phyloP scores from a whole-genome alignment of 805 yeast species.

The Lipomyces yamanashiensis region DNA sequence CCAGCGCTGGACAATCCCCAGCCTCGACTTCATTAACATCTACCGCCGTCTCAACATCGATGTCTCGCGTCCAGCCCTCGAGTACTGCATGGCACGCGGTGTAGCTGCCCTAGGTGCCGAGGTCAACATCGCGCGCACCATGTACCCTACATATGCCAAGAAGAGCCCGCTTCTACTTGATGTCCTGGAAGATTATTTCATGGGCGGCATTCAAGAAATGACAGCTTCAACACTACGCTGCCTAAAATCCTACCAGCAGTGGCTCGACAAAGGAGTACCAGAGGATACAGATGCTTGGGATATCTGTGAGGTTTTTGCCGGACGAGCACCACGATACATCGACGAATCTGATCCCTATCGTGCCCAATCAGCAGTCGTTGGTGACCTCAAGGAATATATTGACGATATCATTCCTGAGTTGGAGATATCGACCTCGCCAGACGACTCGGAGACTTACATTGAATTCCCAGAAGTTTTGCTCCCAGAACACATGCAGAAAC shows the following conservation, averaged over 20 bases:
- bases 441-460: slow-evolving; percentile 15
- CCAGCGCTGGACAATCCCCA: slow-evolving; percentile 52
- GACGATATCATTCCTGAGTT: slow-evolving; percentile 22
- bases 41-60: slow-evolving; percentile 48
- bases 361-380: slow-evolving; percentile 9
- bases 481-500: slow-evolving; percentile 10
- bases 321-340: slow-evolving; percentile 35
- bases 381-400: slow-evolving; percentile 14
- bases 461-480: slow-evolving; percentile 15
- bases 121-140: slow-evolving; percentile 44
- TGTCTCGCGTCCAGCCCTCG: slow-evolving; percentile 46
- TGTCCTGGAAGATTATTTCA: slow-evolving; percentile 53
- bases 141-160: slow-evolving; percentile 44
- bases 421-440: slow-evolving; percentile 3
- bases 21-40: slow-evolving; percentile 51
- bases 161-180: slow-evolving; percentile 54
- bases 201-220: slow-evolving; percentile 61
- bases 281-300: slow-evolving; percentile 41
- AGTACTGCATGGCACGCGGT: slow-evolving; percentile 61
- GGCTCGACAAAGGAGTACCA: slow-evolving; percentile 49
- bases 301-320: slow-evolving; percentile 46
- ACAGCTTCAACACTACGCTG: slow-evolving; percentile 50
- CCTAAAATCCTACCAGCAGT: slow-evolving; percentile 45
- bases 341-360: background rate
- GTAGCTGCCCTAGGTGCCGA: slow-evolving; percentile 57